Conservation (phyloP, 768 basidiomycete species). For the Termitomyces eurrhizus region DNA sequence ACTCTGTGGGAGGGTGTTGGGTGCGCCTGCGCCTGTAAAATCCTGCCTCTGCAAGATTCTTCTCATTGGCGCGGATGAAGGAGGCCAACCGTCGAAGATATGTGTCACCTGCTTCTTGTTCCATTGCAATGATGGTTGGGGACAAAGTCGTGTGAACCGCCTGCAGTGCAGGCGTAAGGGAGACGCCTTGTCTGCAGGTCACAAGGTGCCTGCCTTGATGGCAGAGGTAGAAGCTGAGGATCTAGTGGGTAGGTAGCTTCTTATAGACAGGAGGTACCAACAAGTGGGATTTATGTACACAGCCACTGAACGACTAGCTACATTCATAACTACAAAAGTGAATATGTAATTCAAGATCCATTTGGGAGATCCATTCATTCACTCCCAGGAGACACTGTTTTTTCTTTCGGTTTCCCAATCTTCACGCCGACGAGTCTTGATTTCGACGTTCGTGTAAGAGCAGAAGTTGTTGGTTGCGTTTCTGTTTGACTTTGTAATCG, state of each 20-base stretch:
- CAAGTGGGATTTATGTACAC: background rate
- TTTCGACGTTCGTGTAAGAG: constrained; percentile 11
- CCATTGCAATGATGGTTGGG: constrained; percentile 22
- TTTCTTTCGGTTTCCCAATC: constrained; percentile 32
- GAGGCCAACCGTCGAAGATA: constrained; percentile 67
- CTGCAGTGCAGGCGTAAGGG: constrained; percentile 10
- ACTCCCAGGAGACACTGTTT: constrained; percentile 10
- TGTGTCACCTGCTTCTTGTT: constrained; percentile 64
- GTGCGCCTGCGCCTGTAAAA: constrained; percentile 46
- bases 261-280: background rate
- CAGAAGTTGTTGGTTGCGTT: constrained; percentile 6
- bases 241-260: background rate
- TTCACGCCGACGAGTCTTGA: constrained; percentile 37
- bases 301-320: background rate
- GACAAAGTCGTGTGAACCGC: constrained; percentile 13
- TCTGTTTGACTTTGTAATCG: constrained; percentile 8
- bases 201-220: constrained; percentile 9
- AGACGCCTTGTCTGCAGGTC: constrained; percentile 4
- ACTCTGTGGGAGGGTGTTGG: constrained; percentile 25
- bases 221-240: background rate
- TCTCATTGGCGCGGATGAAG: constrained; percentile 73
- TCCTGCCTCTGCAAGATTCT: constrained; percentile 64
- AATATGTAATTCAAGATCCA: background rate
- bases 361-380: background rate
- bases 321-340: background rate